A percentile compares a stretch with the other conserved stretches of the same genome.
These are phyloP conservation scores for Aphanoascus verrucosus DNA, from an alignment of 2,329 filamentous ascomycete genomes.

Conservation along the genomic window DNA sequence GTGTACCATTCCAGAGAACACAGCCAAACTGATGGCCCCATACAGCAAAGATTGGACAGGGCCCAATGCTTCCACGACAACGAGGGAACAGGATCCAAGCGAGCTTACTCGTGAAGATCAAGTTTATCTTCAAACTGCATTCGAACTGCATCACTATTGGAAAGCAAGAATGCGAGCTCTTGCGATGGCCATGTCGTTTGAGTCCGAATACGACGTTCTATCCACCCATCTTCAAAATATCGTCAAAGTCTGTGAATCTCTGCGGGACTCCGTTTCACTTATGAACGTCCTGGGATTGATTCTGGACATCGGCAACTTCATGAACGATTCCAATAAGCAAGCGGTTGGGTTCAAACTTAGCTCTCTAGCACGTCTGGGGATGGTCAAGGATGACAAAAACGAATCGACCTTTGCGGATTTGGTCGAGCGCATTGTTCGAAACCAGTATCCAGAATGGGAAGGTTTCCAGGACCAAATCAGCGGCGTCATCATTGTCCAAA, in stretches of 20 bases:
- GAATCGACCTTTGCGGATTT: constrained; percentile 91
- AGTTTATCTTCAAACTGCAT: constrained; percentile 85
- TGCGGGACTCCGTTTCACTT: constrained; percentile 80
- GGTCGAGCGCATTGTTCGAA: constrained; percentile 90
- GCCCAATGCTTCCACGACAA: constrained; percentile 64
- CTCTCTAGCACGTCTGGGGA: constrained; percentile 79
- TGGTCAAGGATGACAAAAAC: constrained; percentile 99
- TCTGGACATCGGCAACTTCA: constrained; percentile 97
- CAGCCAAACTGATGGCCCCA: constrained; percentile 79
- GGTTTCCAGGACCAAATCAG: constrained; percentile 73
- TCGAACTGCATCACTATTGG: constrained; percentile 95
- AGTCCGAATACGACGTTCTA: constrained; percentile 84
- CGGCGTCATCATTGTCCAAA: constrained; percentile 67
- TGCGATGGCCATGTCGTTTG: constrained; percentile 69
- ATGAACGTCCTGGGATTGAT: constrained; percentile 96
- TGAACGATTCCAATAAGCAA: constrained; percentile 99
- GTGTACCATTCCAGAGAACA: constrained; percentile 84
- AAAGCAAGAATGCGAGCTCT: constrained; percentile 93
- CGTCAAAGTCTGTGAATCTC: constrained; percentile 74
- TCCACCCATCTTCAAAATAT: constrained; percentile 74
- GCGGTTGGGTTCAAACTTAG: constrained; percentile 96
- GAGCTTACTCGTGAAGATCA: constrained; percentile 94
- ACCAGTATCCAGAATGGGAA: constrained; percentile 95
- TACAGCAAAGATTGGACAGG: constrained; percentile 97
- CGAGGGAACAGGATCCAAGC: constrained; percentile 70